These are phyloP conservation scores for Aristolochia fimbriata DNA, from an alignment of 164 flowering plant species.

Conservation along the genomic window DNA sequence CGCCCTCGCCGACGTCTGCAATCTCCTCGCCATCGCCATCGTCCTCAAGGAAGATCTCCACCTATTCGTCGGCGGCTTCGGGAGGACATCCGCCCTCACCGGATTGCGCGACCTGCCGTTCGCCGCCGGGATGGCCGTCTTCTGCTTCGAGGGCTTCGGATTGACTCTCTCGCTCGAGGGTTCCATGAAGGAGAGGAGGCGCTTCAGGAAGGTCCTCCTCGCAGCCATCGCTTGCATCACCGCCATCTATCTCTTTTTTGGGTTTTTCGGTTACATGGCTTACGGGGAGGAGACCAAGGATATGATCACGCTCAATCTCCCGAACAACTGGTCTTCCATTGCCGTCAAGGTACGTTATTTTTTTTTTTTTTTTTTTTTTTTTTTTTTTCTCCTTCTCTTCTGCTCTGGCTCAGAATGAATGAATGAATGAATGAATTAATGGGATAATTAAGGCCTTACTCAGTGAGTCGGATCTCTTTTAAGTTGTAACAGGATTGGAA, in stretches of 20 bases:
- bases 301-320: constrained; percentile 24
- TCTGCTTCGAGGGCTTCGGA: constrained; percentile 24
- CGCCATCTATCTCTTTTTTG: constrained; percentile 14
- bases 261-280: constrained; percentile 22
- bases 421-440: too few relatives aligned
- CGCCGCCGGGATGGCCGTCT: constrained; percentile 22
- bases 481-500: too few relatives aligned
- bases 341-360: too few relatives aligned
- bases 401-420: too few relatives aligned
- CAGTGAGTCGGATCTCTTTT: too few relatives aligned
- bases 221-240: constrained; percentile 13
- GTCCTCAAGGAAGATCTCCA: constrained; percentile 17
- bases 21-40: constrained; percentile 20
- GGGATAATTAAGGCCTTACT: too few relatives aligned
- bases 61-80: constrained; percentile 10
- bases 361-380: too few relatives aligned
- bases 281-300: constrained; percentile 23
- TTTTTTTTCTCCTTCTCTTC: too few relatives aligned
- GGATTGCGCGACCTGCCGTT: constrained; percentile 11
- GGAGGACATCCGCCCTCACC: constrained; percentile 6
- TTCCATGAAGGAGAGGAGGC: constrained; percentile 16
- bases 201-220: constrained; percentile 12
- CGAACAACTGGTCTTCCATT: constrained; percentile 17
- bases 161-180: constrained; percentile 21
- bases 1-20: constrained; percentile 20